A percentile compares a stretch with the other conserved stretches of the same genome.
These are phyloP conservation scores for Leishmania lainsoni DNA, from an alignment of 208 protist species.

Conservation along the genomic window DNA sequence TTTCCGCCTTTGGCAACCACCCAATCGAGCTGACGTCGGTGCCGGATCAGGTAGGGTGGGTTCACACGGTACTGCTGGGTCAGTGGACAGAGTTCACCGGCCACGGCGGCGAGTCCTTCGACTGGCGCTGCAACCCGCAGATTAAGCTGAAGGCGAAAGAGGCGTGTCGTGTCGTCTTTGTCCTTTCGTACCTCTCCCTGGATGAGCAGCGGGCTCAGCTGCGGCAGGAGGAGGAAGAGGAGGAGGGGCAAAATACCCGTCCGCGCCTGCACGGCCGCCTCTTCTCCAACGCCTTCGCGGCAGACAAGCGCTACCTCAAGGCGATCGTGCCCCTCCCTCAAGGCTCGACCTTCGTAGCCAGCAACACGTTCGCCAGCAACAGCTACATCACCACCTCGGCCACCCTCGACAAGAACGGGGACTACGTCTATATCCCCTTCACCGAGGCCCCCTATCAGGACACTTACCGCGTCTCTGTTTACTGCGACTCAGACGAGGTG, in stretches of 20 bases:
- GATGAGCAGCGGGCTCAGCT: conserved; percentile 52
- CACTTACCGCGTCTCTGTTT: conserved; percentile 83
- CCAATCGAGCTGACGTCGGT: conserved; percentile 83
- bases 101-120: conserved; percentile 76
- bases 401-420: conserved; percentile 52
- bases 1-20: conserved; percentile 82
- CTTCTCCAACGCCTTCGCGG: conserved; percentile 74
- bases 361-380: conserved; percentile 87
- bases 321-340: conserved; percentile 87
- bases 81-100: conserved; percentile 86
- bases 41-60: conserved; percentile 88
- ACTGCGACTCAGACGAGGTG: conserved; percentile 86
- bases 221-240: conserved; percentile 67
- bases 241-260: conserved; percentile 68
- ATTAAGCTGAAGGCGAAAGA: conserved; percentile 63
- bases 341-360: conserved; percentile 83
- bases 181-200: conserved; percentile 85
- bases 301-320: conserved; percentile 86
- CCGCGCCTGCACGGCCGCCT: conserved; percentile 86
- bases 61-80: conserved; percentile 80
- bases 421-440: conserved; percentile 91
- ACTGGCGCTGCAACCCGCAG: conserved; percentile 92
- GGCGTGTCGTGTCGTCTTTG: conserved; percentile 79
- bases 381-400: conserved; percentile 89
- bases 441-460: conserved; percentile 80